phyloP scores from a whole-genome alignment of 2,329 filamentous ascomycete species.

The Ampelomyces quisqualis region DNA sequence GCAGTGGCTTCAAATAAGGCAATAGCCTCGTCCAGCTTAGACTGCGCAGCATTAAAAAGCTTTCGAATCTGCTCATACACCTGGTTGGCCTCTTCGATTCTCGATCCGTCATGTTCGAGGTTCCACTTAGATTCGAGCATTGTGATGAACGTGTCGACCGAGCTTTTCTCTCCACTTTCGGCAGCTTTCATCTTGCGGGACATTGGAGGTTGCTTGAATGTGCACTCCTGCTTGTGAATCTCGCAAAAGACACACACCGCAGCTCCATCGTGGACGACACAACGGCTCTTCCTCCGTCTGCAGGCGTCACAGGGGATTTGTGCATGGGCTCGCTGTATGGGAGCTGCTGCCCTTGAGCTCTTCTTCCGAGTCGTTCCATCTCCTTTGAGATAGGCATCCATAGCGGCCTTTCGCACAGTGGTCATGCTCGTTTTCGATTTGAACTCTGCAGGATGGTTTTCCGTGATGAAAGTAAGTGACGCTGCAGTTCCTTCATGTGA shows the following conservation, averaged over 20 bases:
- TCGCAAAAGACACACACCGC: no score
- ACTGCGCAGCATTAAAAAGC: not conserved
- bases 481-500: no score
- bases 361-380: no score
- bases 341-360: no score
- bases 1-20: not conserved
- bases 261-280: no score
- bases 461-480: slow-evolving; percentile 4
- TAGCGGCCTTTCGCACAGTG: slow-evolving; percentile 31
- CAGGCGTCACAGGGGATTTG: not conserved
- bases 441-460: slow-evolving; percentile 28
- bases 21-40: not conserved
- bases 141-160: not conserved
- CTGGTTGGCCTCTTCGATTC: not conserved
- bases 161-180: no score
- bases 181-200: no score
- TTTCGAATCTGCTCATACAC: not conserved
- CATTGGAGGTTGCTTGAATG: no score
- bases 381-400: slow-evolving; percentile 26
- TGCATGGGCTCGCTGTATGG: no score
- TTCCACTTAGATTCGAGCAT: not conserved
- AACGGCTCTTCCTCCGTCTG: no score
- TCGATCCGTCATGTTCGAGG: not conserved
- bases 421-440: slow-evolving; percentile 26
- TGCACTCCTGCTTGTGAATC: no score